A percentile compares a stretch with the other conserved stretches of the same genome.
phyloP scores from a whole-genome alignment of 257 asterid species.

The Mitragyna speciosa region DNA sequence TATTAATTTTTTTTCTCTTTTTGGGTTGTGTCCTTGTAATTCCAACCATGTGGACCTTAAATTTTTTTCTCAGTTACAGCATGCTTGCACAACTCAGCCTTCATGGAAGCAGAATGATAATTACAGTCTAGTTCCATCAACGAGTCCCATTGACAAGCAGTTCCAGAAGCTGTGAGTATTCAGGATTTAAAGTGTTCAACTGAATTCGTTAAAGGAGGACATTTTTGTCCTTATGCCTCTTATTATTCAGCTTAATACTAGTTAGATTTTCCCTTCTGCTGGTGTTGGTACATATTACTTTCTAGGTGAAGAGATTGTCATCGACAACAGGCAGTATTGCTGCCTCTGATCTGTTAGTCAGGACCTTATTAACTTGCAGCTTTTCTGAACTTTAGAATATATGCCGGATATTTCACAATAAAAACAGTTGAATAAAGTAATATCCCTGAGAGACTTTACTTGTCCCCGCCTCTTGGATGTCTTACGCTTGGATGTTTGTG shows the following conservation, averaged over 20 bases:
- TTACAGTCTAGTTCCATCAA: constrained; percentile 43
- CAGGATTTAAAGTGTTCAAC: background rate
- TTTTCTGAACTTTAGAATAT: background rate
- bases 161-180: constrained; percentile 63
- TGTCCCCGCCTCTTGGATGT: background rate
- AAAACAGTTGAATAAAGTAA: background rate
- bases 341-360: background rate
- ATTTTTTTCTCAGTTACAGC: constrained; percentile 35
- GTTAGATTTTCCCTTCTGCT: no score
- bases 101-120: constrained; percentile 47
- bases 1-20: background rate
- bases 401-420: background rate
- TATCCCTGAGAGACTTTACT: background rate
- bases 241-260: background rate
- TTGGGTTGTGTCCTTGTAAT: background rate
- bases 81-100: constrained; percentile 35
- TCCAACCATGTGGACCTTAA: constrained; percentile 13
- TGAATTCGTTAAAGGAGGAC: background rate
- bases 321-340: background rate
- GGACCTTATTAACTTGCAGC: background rate
- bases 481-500: background rate
- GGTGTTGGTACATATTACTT: background rate
- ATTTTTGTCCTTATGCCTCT: background rate
- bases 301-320: background rate
- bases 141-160: constrained; percentile 47